Evolutionary conservation across 2,329 filamentous ascomycete species (phyloP), one percentile per base, ranked within the genome.

Genomic region (Dendrostoma leiphaemia): DNA sequence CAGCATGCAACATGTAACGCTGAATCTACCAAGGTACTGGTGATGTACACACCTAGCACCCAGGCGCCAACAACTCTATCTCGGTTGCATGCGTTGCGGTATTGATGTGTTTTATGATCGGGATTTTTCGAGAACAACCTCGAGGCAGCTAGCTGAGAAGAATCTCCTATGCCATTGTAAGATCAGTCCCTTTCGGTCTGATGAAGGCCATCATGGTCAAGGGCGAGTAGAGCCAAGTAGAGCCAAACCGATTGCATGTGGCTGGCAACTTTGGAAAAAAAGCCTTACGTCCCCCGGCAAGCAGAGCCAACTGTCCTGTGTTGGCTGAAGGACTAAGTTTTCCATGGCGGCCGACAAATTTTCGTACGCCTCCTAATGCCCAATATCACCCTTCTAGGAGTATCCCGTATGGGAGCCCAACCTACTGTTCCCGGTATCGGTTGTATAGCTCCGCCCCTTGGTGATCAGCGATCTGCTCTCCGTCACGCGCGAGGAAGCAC

Each of bases 401-500:
- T 12, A n/a, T n/a, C n/a, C n/a, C 29, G 29, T 32, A 8, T 8
- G 45, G n/a, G 5, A 41, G 23, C 35, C 29, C 31, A 13, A n/a
- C 17, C 13, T 9, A 19, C 6, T 13, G 37, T 23, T 45, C n/a
- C 26, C 8, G 29, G 29, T 49, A 29, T 3, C 34, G 35, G 24
- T 48, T 28, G 28, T 32, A 41, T 3, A 35, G 2, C n/a, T 48
- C 26, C 23, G 37, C 45, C 12, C 37, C 45, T 49, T 67, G 68
- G 44, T 68, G 64, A 8, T 61, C 56, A 3, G 51, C 48, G 19
- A 70, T 60, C 17, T 53, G 57, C 17, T 58, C 28, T 15, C 44
- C 53, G 43, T 68, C 58, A 19, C 62, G 34, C 64, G 69, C 67
- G 32, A 68, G 54, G 3, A 68, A 43, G 38, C 67, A 63, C 45